Evolutionary conservation across 306 rosid species (phyloP).

Genomic region (Prunus fruticosa): DNA sequence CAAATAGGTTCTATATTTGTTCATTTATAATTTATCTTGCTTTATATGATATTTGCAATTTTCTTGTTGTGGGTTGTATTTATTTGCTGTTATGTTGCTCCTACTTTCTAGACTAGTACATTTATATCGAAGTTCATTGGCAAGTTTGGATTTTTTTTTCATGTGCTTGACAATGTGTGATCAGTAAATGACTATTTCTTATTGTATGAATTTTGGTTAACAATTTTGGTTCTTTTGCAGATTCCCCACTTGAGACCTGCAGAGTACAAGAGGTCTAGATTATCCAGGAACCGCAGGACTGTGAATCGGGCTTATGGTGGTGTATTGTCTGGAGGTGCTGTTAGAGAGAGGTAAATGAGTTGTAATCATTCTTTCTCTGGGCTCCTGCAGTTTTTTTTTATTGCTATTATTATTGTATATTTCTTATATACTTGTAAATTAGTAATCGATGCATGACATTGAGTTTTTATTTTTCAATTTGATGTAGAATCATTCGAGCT

Average conservation of each 20-base stretch:
- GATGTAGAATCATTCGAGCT: slow-evolving; percentile 67
- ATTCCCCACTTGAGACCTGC: slow-evolving; percentile 90
- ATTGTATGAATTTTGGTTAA: not conserved
- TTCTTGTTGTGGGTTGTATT: no score
- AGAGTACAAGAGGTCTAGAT: slow-evolving; percentile 78
- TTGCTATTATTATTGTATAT: no score
- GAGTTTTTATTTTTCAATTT: not conserved
- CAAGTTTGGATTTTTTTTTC: no score
- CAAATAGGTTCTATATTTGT: not conserved
- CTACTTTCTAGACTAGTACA: not conserved
- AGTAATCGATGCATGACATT: not conserved
- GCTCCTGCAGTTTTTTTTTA: not conserved
- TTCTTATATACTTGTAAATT: not conserved
- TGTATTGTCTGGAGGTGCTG: slow-evolving; percentile 80
- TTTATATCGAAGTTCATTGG: not conserved
- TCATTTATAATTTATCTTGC: not conserved
- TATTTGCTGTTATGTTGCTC: not conserved
- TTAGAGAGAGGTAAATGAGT: slow-evolving; percentile 63
- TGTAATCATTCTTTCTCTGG: no score
- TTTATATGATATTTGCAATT: not conserved
- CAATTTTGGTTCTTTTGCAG: slow-evolving; percentile 29
- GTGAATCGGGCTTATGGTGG: slow-evolving; percentile 86
- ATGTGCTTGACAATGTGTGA: not conserved
- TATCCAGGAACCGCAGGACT: slow-evolving; percentile 74
- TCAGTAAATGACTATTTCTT: not conserved